Percentiles rank a stretch among this genome's conserved stretches.
Conservation (phyloP, 768 basidiomycete genomes). For the Trametes villosa region DNA sequence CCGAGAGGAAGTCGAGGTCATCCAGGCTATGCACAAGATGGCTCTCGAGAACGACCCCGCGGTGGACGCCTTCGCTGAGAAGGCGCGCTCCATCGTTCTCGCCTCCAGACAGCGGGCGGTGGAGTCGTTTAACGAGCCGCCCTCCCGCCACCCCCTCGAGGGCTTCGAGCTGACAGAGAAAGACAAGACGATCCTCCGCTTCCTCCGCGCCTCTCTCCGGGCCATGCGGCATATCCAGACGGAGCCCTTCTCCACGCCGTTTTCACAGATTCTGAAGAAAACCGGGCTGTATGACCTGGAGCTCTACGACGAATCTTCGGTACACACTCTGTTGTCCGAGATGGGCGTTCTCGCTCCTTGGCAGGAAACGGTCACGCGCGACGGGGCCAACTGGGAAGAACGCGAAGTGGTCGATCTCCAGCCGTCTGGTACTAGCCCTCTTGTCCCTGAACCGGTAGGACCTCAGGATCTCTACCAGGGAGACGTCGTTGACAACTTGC, state of each 20-base stretch:
- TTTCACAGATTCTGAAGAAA: constrained; percentile 60
- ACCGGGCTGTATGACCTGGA: constrained; percentile 44
- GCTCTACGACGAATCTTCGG: constrained; percentile 37
- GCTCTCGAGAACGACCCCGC: constrained; percentile 43
- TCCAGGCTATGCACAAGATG: constrained; percentile 55
- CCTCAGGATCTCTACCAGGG: constrained; percentile 64
- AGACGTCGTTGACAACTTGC: constrained; percentile 70
- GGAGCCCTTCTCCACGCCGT: constrained; percentile 61
- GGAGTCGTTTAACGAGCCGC: constrained; percentile 38
- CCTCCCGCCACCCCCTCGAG: constrained; percentile 34
- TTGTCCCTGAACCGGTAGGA: constrained; percentile 44
- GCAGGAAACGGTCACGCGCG: constrained; percentile 55
- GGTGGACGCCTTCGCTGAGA: constrained; percentile 53
- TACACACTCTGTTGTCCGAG: constrained; percentile 60
- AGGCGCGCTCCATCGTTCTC: constrained; percentile 49
- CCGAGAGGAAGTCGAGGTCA: constrained; percentile 52
- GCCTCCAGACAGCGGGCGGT: constrained; percentile 35
- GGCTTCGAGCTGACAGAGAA: constrained; percentile 50
- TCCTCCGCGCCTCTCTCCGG: constrained; percentile 61
- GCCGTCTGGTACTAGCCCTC: not conserved
- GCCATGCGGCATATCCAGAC: constrained; percentile 52
- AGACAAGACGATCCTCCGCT: constrained; percentile 62
- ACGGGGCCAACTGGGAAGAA: not conserved
- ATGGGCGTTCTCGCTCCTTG: constrained; percentile 81
- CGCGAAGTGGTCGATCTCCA: not conserved